phyloP scores from a whole-genome alignment of 2,329 filamentous ascomycete genomes.

The Colletotrichum sp. region DNA sequence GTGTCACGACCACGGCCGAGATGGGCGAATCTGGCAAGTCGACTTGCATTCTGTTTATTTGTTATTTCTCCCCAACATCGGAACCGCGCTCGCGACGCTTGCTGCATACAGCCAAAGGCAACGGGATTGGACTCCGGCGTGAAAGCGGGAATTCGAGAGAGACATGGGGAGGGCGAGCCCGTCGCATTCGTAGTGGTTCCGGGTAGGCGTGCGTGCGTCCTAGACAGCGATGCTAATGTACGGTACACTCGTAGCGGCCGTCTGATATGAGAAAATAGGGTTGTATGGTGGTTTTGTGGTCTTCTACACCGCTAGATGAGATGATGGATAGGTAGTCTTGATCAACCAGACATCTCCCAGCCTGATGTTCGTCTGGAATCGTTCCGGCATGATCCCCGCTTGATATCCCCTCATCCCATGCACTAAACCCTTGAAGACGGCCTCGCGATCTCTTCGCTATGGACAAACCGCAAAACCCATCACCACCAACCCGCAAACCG shows the following conservation, averaged over 20 bases:
- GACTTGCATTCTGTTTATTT: neutral
- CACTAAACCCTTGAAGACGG: too few species aligned
- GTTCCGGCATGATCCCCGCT: neutral
- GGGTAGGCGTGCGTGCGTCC: neutral
- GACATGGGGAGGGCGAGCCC: neutral
- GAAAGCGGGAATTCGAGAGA: neutral
- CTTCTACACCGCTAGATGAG: neutral
- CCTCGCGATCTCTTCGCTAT: too few species aligned
- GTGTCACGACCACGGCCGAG: neutral
- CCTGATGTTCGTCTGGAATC: neutral
- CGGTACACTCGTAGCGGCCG: neutral
- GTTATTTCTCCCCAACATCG: neutral
- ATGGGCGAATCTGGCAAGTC: neutral
- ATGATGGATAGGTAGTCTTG: neutral
- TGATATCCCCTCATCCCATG: neutral
- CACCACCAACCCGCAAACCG: neutral
- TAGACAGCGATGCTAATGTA: neutral
- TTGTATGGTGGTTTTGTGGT: neutral
- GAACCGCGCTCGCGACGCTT: neutral
- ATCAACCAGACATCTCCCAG: neutral
- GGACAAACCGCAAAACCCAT: fast-evolving
- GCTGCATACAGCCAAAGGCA: neutral
- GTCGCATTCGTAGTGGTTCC: neutral
- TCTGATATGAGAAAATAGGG: neutral
- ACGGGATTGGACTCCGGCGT: neutral